Conservation (phyloP, 768 basidiomycete species). For the Pleurotus tuber-regium region DNA sequence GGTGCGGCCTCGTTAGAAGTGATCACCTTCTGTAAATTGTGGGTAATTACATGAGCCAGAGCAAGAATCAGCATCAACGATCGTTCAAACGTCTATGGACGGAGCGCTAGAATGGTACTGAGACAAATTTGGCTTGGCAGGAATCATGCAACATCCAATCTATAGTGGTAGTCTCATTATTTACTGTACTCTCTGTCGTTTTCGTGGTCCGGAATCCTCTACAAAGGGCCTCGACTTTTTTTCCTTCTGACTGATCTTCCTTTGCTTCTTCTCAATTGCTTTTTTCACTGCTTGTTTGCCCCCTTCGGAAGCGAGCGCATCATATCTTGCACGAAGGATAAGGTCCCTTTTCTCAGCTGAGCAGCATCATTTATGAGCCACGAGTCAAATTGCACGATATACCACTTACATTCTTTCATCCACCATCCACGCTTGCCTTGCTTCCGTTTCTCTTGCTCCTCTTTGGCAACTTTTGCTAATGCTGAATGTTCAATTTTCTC, state of each 20-base stretch:
- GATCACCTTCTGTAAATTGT: no score
- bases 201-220: constrained; percentile 13
- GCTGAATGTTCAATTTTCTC: constrained; percentile 73
- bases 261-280: constrained; percentile 86
- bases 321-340: constrained; percentile 71
- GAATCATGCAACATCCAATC: not conserved
- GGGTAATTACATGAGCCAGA: not conserved
- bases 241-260: constrained; percentile 85
- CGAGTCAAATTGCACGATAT: constrained; percentile 9
- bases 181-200: constrained; percentile 18
- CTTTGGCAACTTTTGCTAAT: constrained; percentile 48
- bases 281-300: constrained; percentile 83
- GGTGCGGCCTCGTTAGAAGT: no score
- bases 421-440: constrained; percentile 83
- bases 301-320: constrained; percentile 72
- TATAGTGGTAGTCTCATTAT: no score
- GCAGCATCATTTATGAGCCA: constrained; percentile 13
- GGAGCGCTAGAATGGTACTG: no score
- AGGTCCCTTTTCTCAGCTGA: constrained; percentile 79
- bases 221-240: constrained; percentile 77
- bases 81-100: not conserved
- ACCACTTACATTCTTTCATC: constrained; percentile 71
- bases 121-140: not conserved
- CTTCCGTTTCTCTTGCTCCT: constrained; percentile 64
- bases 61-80: not conserved